Percentiles rank a stretch among this genome's conserved stretches.
Conservation (phyloP, 164 flowering plant species). For the Aristolochia fimbriata region DNA sequence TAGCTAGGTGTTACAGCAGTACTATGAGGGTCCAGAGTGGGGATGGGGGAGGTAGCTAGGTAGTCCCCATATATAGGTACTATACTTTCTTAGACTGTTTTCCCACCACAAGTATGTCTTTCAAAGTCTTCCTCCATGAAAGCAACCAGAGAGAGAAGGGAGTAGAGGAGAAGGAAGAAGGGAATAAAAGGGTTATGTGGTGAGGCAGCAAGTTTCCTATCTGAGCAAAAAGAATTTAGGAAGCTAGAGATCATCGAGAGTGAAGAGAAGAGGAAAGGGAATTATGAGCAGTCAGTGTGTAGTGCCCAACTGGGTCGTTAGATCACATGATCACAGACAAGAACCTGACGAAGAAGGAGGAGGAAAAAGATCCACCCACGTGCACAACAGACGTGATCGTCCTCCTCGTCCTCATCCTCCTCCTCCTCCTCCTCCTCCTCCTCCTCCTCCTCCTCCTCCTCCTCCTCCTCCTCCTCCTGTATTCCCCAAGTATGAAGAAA, state of each 20-base stretch:
- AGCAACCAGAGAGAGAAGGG: constrained; percentile 1
- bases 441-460: not conserved
- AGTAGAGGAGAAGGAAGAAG: not conserved
- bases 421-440: constrained; percentile 1
- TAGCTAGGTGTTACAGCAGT: no score
- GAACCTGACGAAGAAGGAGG: constrained; percentile 16
- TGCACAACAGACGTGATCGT: constrained; percentile 18
- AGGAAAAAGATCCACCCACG: constrained; percentile 34
- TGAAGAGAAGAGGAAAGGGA: constrained; percentile 12
- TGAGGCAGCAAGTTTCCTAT: constrained; percentile 7
- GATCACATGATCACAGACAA: constrained; percentile 25
- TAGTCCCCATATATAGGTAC: no score
- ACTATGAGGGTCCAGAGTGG: no score
- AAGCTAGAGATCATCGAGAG: no score
- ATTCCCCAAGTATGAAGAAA: constrained; percentile 22
- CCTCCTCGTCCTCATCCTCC: no score
- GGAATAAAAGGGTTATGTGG: constrained; percentile 11
- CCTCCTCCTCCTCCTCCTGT: constrained; percentile 6
- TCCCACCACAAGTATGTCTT: constrained; percentile 30
- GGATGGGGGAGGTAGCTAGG: no score
- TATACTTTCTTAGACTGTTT: constrained; percentile 2
- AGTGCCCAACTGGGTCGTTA: constrained; percentile 32
- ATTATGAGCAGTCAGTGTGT: constrained; percentile 28
- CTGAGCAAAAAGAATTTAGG: not conserved
- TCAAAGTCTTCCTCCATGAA: constrained; percentile 16